Evolutionary conservation across 164 flowering plant genomes (phyloP), one percentile per base, ranked within the genome.

Genomic region (Umbilicus rupestris): DNA sequence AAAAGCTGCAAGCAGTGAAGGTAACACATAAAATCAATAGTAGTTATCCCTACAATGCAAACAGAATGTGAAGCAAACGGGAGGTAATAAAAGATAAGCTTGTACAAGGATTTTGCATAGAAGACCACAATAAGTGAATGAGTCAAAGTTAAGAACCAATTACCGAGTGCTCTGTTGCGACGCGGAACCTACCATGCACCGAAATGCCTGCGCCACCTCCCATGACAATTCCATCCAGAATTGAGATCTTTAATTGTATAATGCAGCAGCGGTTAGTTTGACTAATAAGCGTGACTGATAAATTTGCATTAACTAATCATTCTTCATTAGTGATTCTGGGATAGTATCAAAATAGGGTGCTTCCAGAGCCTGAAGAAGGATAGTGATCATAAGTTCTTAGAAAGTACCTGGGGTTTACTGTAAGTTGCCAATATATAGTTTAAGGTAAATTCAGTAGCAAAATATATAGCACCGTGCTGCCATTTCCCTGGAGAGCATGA

Each of bases 171-270:
- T 94, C 97, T 29, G 99, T 94, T 28, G 80, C 95, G 66, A 91
- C 77, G 10, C 96, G 92, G 69, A 90, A 94, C 80, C 90, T 81
- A 52, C 99, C 99, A 76, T 91, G 96, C 31, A 89, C 73, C 35
- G 97, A 91, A 70, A 70, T 80, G 67, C 99, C 99, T 70, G 88
- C 90, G 9, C 97, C 99, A 63, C 99, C 94, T 59, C 99, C 99
- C 95, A 91, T 85, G 59, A 87, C 92, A 63, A 94, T 87, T 55
- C 99, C 99, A 82, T 91, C 76, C 57, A 94, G 86, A 73, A 94
- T 67, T n/a, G 99, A 91, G 68, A 94, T 96, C 99, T 94, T 72
- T 66, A 75, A 68, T 39, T 7, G 72, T 46, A 62, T 69, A 68
- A 35, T 45, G 50, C 72, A 44, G n/a, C 62, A 65, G 44, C 10